Conservation (phyloP, 192 early-diverging fungal species). For the Podila epigama region DNA sequence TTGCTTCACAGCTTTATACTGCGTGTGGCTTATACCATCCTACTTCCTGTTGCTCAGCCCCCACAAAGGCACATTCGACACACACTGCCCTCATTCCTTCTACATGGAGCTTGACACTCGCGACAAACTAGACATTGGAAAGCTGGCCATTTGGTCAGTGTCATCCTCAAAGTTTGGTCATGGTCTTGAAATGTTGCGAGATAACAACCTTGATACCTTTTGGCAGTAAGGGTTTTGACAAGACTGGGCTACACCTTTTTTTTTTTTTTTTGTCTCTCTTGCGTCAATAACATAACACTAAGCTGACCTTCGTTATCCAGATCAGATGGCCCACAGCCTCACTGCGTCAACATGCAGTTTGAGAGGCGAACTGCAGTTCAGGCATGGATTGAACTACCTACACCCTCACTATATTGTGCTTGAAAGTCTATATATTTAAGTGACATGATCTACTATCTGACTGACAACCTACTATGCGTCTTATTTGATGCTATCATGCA, state of each 20-base stretch:
- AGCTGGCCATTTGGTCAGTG: conserved; percentile 69
- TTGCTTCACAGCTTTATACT: conserved; percentile 10
- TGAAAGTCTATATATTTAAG: neutral
- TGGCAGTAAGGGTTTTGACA: conserved; percentile 81
- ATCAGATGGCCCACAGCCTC: conserved; percentile 76
- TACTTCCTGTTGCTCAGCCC: neutral
- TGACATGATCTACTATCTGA: neutral
- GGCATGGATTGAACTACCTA: no score
- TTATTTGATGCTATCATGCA: neutral
- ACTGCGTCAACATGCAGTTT: conserved; percentile 79
- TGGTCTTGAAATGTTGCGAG: conserved; percentile 68
- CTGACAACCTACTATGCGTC: neutral
- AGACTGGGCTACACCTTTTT: neutral
- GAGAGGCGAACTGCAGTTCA: conserved; percentile 63
- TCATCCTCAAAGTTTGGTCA: conserved; percentile 71
- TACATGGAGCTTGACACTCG: conserved; percentile 30
- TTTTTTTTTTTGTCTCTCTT: neutral
- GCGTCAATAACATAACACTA: neutral
- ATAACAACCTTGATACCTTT: conserved; percentile 74
- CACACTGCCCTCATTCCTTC: neutral
- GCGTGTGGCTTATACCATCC: neutral
- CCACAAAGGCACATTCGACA: neutral
- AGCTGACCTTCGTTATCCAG: conserved; percentile 37
- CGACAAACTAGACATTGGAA: conserved; percentile 66
- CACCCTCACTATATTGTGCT: conserved; percentile 18